A percentile compares a stretch with the other conserved stretches of the same genome.
Conservation (phyloP, 2,329 filamentous ascomycete genomes). For the Exserohilum rostratum region DNA sequence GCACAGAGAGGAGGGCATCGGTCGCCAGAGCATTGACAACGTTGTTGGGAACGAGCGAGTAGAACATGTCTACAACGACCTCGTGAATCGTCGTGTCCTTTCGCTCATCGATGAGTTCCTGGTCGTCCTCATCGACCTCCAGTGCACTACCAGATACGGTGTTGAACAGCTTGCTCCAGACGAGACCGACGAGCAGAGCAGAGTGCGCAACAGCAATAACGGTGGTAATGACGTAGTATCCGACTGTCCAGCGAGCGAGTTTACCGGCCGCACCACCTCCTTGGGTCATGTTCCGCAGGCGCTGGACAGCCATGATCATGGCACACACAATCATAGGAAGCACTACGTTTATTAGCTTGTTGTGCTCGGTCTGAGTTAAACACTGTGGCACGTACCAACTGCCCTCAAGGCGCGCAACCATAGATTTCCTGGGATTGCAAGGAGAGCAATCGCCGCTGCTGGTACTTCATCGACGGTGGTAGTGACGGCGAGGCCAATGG, state of each 20-base stretch:
- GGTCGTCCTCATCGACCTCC: conserved; percentile 37
- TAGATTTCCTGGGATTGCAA: conserved; percentile 57
- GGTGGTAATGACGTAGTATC: conserved; percentile 59
- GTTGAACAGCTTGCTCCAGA: conserved; percentile 57
- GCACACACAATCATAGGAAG: conserved; percentile 60
- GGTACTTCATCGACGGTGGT: conserved; percentile 53
- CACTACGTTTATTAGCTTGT: conserved; percentile 43
- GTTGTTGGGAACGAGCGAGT: conserved; percentile 59
- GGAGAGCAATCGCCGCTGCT: conserved; percentile 49
- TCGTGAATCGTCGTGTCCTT: conserved; percentile 47
- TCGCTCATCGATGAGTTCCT: conserved; percentile 45
- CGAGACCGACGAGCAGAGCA: conserved; percentile 54
- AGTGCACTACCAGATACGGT: conserved; percentile 45
- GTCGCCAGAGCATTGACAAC: conserved; percentile 56
- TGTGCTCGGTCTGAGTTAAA: not conserved
- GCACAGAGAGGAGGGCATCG: conserved; percentile 55
- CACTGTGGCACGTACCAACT: conserved; percentile 48
- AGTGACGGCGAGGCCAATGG: conserved; percentile 56
- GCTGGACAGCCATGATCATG: conserved; percentile 59
- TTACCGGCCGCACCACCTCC: conserved; percentile 48
- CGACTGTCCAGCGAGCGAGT: conserved; percentile 58
- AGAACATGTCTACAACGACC: conserved; percentile 57
- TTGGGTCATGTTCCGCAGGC: conserved; percentile 55
- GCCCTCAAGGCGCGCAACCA: conserved; percentile 59
- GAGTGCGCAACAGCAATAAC: conserved; percentile 57